These are phyloP conservation scores for Cornus kousa DNA, from an alignment of 148 eudicot species.

Conservation along the genomic window DNA sequence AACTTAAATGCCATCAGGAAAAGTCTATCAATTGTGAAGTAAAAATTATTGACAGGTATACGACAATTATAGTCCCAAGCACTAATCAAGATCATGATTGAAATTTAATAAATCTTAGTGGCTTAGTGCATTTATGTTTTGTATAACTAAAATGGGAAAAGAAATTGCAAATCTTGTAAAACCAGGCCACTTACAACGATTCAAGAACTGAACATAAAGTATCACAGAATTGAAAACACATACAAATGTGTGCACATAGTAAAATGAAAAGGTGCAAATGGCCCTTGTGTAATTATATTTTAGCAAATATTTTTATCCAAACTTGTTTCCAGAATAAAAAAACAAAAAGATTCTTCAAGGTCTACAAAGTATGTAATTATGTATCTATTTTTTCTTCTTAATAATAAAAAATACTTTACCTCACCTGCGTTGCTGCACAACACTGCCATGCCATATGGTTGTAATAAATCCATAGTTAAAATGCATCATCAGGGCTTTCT, in stretches of 20 bases:
- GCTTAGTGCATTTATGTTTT: not conserved
- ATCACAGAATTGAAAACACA: no score
- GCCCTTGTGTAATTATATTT: no score
- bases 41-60: not conserved
- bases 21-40: not conserved
- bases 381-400: not conserved
- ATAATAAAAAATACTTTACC: no score
- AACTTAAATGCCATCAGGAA: not conserved
- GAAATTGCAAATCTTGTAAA: no score
- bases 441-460: not conserved
- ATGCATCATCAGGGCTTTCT: not conserved
- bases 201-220: not conserved
- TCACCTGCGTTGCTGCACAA: not conserved
- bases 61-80: not conserved
- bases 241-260: no score
- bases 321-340: no score
- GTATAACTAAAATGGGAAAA: not conserved
- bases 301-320: not conserved
- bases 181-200: not conserved
- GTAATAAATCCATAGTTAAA: not conserved
- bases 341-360: no score
- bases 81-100: not conserved
- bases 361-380: no score
- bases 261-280: not conserved
- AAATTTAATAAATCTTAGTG: not conserved